Evolutionary conservation across 1,284 basidiomycete genomes (phyloP).

Genomic region (Meripilus lineatus): DNA sequence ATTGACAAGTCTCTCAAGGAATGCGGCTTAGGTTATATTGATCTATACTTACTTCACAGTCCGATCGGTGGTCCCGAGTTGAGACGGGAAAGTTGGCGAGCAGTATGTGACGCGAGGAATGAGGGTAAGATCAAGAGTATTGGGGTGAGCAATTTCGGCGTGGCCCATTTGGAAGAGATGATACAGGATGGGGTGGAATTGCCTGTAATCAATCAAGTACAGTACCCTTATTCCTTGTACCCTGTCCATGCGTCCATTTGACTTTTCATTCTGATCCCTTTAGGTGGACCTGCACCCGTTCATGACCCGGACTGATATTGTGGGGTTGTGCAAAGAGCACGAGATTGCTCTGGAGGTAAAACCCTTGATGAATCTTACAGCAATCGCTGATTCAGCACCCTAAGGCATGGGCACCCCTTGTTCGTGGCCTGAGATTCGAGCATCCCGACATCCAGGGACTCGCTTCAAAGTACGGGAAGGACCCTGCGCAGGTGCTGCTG

Average conservation of each 20-base stretch:
- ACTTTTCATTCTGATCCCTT: neutral
- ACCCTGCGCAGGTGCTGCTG: slow-evolving; percentile 65
- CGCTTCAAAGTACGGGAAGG: slow-evolving; percentile 51
- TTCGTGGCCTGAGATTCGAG: slow-evolving; percentile 45
- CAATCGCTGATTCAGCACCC: neutral
- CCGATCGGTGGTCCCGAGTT: slow-evolving; percentile 48
- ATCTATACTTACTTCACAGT: slow-evolving; percentile 70
- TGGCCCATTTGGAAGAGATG: slow-evolving; percentile 62
- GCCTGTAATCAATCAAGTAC: slow-evolving; percentile 69
- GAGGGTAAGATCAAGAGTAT: slow-evolving; percentile 59
- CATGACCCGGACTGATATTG: slow-evolving; percentile 63
- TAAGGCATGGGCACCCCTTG: slow-evolving; percentile 53
- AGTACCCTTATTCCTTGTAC: slow-evolving; percentile 15
- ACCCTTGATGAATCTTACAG: slow-evolving; percentile 1
- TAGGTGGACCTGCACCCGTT: slow-evolving; percentile 71
- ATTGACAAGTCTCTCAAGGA: slow-evolving; percentile 51
- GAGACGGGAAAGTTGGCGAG: slow-evolving; percentile 53
- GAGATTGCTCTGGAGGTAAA: slow-evolving; percentile 61
- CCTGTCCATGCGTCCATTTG: neutral
- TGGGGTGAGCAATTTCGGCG: slow-evolving; percentile 69
- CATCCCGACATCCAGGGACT: slow-evolving; percentile 40
- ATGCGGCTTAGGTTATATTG: slow-evolving; percentile 55
- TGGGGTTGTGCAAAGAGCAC: slow-evolving; percentile 52
- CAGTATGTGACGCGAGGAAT: slow-evolving; percentile 51
- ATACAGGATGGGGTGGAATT: slow-evolving; percentile 43